These are phyloP conservation scores for Camptophora hylomeconis DNA, from an alignment of 2,329 filamentous ascomycete species.

Conservation along the genomic window DNA sequence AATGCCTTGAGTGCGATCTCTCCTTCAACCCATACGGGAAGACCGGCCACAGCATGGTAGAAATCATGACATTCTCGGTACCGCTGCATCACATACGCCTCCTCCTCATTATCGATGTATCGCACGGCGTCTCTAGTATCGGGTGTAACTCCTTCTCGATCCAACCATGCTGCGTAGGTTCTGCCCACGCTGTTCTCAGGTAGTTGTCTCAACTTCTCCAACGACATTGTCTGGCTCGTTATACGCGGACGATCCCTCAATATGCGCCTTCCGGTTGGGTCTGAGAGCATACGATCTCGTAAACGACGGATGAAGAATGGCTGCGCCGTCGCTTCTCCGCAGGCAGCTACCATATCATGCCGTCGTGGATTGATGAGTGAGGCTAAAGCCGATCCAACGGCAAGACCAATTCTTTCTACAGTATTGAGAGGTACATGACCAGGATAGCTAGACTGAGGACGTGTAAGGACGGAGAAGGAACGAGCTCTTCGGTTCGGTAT, in stretches of 20 bases:
- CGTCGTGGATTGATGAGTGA: slow-evolving; percentile 63
- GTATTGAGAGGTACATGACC: slow-evolving; percentile 81
- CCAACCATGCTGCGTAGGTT: slow-evolving; percentile 81
- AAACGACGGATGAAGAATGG: slow-evolving; percentile 92
- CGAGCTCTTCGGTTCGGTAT: slow-evolving; percentile 20
- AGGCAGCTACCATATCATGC: slow-evolving; percentile 77
- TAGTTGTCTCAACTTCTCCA: slow-evolving; percentile 58
- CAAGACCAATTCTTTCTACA: slow-evolving; percentile 61
- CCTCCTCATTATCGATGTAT: slow-evolving; percentile 90
- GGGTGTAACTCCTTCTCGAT: slow-evolving; percentile 81
- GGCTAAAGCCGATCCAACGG: slow-evolving; percentile 46
- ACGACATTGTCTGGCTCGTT: slow-evolving; percentile 55
- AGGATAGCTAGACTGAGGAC: slow-evolving; percentile 75
- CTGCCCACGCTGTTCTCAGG: slow-evolving; percentile 64
- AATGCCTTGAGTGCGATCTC: slow-evolving; percentile 97
- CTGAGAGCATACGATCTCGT: slow-evolving; percentile 76
- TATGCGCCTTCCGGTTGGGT: slow-evolving; percentile 76
- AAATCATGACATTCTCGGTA: slow-evolving; percentile 98
- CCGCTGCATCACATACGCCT: slow-evolving; percentile 95
- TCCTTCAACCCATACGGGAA: slow-evolving; percentile 86
- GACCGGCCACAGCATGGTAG: slow-evolving; percentile 83
- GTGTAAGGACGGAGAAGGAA: slow-evolving; percentile 68
- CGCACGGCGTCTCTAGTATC: slow-evolving; percentile 73
- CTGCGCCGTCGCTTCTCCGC: slow-evolving; percentile 89
- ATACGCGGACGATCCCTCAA: slow-evolving; percentile 82